Evolutionary conservation across 148 eudicot species (phyloP).

Genomic region (Spergularia marina): DNA sequence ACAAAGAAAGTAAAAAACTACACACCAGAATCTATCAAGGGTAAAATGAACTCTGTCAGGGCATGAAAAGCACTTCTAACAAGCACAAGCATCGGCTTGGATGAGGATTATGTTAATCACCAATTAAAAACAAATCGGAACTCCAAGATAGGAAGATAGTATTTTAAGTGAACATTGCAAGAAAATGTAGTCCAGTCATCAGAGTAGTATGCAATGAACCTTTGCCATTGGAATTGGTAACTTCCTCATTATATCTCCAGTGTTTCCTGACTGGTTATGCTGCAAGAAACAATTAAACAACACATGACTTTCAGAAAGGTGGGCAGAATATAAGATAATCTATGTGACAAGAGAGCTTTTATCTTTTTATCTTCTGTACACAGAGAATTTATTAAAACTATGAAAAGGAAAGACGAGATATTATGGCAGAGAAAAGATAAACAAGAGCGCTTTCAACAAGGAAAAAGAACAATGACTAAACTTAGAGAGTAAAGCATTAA

Average conservation of each 20-base stretch:
- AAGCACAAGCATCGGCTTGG: too few species aligned
- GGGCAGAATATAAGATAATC: background rate
- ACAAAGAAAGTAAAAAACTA: too few species aligned
- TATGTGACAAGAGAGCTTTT: background rate
- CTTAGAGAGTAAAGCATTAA: background rate
- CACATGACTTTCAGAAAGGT: background rate
- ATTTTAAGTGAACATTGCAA: constrained; percentile 25
- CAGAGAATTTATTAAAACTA: background rate
- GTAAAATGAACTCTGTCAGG: too few species aligned
- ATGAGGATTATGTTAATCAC: too few species aligned
- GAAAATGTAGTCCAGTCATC: constrained; percentile 41
- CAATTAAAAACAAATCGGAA: too few species aligned
- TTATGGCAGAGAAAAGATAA: background rate
- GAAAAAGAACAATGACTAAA: background rate
- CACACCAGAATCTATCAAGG: too few species aligned
- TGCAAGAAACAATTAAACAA: constrained; percentile 26
- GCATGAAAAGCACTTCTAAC: too few species aligned
- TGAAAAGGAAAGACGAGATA: background rate
- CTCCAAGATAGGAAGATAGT: too few species aligned
- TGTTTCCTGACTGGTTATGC: constrained; percentile 41
- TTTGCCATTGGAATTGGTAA: constrained; percentile 61
- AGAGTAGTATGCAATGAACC: constrained; percentile 54
- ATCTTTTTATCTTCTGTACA: background rate
- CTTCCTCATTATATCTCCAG: constrained; percentile 40
- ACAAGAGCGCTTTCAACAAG: background rate